Base-by-base conservation (phyloP, 345 rosid species). In the Eucalyptus marginata region DNA sequence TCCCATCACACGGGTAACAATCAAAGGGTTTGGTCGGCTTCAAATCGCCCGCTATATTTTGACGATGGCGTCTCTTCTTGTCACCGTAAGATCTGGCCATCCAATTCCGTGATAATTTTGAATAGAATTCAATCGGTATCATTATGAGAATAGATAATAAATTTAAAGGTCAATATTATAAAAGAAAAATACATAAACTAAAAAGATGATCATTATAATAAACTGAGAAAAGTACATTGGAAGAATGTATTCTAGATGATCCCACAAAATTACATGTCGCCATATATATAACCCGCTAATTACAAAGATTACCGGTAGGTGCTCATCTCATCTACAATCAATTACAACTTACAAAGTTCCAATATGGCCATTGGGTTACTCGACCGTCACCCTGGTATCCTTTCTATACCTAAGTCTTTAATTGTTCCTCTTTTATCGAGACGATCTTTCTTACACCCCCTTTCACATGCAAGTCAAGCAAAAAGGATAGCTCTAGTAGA, bases 251-350 rank as follows among this genome's bases (percentile, higher is more conserved):
- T 24, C 1, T 4, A 13, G 1, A 56, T 56, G 62, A 56, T 24
- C 13, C 29, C 62, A 56, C 29, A 56, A 22, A 24, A 56, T 56
- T 24, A 56, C 62, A 9, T 8, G 62, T 9, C 6, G 1, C 13
- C 29, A 4, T 56, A 24, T 24, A 56, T 24, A 9, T 56, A 56
- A 56, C 13, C 29, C 62, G 10, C 62, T 24, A 24, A 56, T 24
- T 56, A 56, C 5, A 56, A 56, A 56, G 29, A 24, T 56, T 56
- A 56, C 27, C 0, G 0, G 3, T 56, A 22, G 62, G 27, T 0
- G 13, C 13, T 56, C 29, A 24, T 24, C 62, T 10, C 29, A 56
- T 56, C 29, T 17, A 56, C 12, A 56, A 24, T 18, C 62, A 24
- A 22, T 56, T 24, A 56, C 13, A 56, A 56, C 29, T 24, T 24